phyloP scores from a whole-genome alignment of 2,329 filamentous ascomycete species.

The Cryphonectria nitschkei region DNA sequence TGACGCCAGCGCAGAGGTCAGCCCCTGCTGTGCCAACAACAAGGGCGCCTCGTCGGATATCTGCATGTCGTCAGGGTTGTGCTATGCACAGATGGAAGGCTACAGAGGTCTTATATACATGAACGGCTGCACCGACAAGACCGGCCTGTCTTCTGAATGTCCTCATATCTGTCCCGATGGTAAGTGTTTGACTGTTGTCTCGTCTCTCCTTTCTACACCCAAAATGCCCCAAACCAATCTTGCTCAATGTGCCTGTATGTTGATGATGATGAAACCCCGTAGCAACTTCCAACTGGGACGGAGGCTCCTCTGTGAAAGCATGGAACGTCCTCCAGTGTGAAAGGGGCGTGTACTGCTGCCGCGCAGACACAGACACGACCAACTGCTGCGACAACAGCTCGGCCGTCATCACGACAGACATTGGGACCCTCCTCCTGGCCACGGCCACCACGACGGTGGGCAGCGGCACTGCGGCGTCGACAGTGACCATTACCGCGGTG shows the following conservation, averaged over 20 bases:
- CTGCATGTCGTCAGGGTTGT: conserved; percentile 33
- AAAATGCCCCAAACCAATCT: too few species aligned
- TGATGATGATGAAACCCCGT: neutral
- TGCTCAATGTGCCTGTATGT: neutral
- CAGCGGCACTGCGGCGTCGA: conserved; percentile 16
- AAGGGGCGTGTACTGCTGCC: conserved; percentile 31
- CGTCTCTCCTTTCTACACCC: neutral
- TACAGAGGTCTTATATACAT: conserved; percentile 31
- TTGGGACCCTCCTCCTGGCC: conserved; percentile 23
- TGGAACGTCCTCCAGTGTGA: conserved; percentile 32
- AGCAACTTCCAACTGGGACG: conserved; percentile 27
- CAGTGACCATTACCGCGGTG: conserved; percentile 10
- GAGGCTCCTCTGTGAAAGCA: neutral
- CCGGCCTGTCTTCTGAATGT: conserved; percentile 27
- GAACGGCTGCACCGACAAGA: conserved; percentile 33
- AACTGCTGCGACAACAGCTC: conserved; percentile 31
- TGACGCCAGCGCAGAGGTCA: conserved; percentile 30
- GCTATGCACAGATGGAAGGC: conserved; percentile 28
- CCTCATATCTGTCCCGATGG: conserved; percentile 30
- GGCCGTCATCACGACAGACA: conserved; percentile 15
- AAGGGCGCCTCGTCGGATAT: conserved; percentile 30
- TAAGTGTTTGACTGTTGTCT: conserved; percentile 5
- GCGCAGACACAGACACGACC: conserved; percentile 1
- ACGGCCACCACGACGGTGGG: conserved; percentile 8
- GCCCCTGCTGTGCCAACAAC: conserved; percentile 31